Percentiles rank a stretch among this genome's conserved stretches.
Evolutionary conservation across 2,329 filamentous ascomycete species (phyloP).

Genomic region (Coniochaeta prunicola): DNA sequence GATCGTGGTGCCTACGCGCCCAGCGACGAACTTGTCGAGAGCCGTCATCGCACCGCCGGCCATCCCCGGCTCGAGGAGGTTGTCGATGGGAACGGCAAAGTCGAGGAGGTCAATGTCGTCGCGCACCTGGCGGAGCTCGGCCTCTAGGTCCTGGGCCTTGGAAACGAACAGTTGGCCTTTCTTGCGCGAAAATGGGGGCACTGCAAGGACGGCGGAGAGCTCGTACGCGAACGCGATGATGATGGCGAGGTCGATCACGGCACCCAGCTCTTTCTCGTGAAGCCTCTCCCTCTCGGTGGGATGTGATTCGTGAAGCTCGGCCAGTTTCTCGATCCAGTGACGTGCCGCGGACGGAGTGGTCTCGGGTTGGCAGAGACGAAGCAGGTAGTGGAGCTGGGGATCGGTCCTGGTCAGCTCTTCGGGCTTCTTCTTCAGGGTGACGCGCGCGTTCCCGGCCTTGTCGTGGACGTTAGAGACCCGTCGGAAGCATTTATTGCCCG

Average conservation of each 20-base stretch:
- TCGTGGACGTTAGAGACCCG: conserved; percentile 26
- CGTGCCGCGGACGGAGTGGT: conserved; percentile 25
- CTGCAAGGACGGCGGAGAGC: conserved; percentile 21
- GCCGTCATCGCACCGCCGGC: conserved; percentile 24
- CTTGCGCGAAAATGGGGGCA: conserved; percentile 31
- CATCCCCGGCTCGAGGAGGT: conserved; percentile 32
- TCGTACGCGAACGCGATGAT: conserved; percentile 31
- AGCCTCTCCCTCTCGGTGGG: conserved; percentile 26
- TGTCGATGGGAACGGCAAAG: conserved; percentile 32
- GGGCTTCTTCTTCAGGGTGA: conserved; percentile 32
- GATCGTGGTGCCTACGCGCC: conserved; percentile 28
- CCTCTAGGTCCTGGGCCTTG: conserved; percentile 22
- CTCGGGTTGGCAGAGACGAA: conserved; percentile 34
- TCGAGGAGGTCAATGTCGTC: conserved; percentile 28
- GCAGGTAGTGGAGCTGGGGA: conserved; percentile 33
- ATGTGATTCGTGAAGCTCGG: conserved; percentile 25
- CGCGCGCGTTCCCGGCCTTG: conserved; percentile 24
- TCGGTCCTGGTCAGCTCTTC: conserved; percentile 27
- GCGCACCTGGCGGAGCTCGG: conserved; percentile 30
- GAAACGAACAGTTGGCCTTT: conserved; percentile 30
- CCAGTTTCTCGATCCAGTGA: conserved; percentile 33
- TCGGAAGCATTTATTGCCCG: conserved; percentile 33
- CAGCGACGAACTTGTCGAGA: conserved; percentile 27
- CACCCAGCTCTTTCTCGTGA: conserved; percentile 21
- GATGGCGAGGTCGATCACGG: conserved; percentile 27